These are phyloP conservation scores for Cytospora schulzeri DNA, from an alignment of 2,329 filamentous ascomycete genomes.

Conservation along the genomic window DNA sequence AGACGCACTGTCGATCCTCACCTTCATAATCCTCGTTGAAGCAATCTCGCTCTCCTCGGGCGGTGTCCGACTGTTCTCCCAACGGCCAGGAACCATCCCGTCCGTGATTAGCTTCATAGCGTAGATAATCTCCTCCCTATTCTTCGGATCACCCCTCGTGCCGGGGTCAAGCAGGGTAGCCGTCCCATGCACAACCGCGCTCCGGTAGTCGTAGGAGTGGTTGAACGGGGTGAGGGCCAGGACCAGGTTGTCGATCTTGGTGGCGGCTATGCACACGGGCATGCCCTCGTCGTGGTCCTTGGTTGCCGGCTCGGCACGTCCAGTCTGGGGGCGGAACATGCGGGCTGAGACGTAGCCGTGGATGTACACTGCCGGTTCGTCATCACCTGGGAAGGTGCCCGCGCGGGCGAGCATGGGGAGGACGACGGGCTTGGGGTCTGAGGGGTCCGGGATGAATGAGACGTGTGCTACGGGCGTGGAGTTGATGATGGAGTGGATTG, in stretches of 20 bases:
- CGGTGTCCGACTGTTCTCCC: constrained; percentile 68
- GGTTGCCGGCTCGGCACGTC: constrained; percentile 33
- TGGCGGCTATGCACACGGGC: constrained; percentile 72
- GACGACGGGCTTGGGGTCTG: constrained; percentile 72
- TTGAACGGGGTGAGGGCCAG: constrained; percentile 77
- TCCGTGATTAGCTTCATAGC: constrained; percentile 81
- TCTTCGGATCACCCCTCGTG: constrained; percentile 32
- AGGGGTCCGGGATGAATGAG: constrained; percentile 65
- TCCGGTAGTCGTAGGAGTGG: constrained; percentile 87
- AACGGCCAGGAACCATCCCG: constrained; percentile 68
- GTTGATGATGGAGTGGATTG: constrained; percentile 75
- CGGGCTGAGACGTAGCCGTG: constrained; percentile 83
- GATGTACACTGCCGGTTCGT: constrained; percentile 72
- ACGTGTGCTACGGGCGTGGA: constrained; percentile 74
- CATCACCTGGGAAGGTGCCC: constrained; percentile 68
- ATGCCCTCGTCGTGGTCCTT: constrained; percentile 48
- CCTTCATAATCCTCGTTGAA: constrained; percentile 71
- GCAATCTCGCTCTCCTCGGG: constrained; percentile 75
- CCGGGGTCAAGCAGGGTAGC: constrained; percentile 62
- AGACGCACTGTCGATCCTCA: constrained; percentile 70
- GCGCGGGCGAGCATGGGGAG: constrained; percentile 87
- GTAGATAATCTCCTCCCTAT: constrained; percentile 71
- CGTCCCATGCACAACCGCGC: constrained; percentile 75
- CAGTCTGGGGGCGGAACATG: constrained; percentile 65
- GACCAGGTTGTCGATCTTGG: constrained; percentile 77